Base-by-base conservation (phyloP, 2,329 filamentous ascomycete genomes). In the Hypoxylon sp. region DNA sequence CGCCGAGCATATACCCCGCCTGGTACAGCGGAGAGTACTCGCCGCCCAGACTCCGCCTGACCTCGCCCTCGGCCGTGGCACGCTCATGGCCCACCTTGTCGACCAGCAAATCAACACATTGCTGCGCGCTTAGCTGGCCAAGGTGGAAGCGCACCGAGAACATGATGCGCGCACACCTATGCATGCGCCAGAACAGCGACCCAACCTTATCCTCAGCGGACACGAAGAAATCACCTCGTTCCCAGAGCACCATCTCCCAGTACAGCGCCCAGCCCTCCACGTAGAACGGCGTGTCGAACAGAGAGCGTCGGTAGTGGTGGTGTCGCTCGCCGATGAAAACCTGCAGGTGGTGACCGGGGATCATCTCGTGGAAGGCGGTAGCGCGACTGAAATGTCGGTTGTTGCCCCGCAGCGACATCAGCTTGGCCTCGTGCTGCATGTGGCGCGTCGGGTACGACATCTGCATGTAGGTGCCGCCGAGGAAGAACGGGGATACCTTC, bases 241-340 rank as follows among this genome's bases (percentile, higher is more conserved):
- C 77, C 86, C 86, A 90, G 14, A 90, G 80, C 17, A 88, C 74
- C 72, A 89, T 80, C 77, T 90, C 88, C 87, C 87, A 89, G 74
- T 90, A 90, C 70, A 89, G 82, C 8, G 87, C 85, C 87, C 87
- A 89, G 17, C 88, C 88, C 75, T 90, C 88, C 40, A 87, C 83
- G 78, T 83, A 89, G 73, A 90, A 89, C 0, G 87, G 85, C 0
- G 87, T 89, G 31, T 79, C 76, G 75, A 89, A 89, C 6, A 89
- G 72, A 20, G 56, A 37, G 8, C 76, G 75, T 4, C 87, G 82
- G 75, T 89, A 86, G 2, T 82, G 81, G 17, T 81, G 81, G 65
- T 82, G 76, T 6, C 87, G 82, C 13, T 79, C 76, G 14, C 81
- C 83, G 73, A 85, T 81, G 75, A 85, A 83, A 14, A 84, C 76